Base-by-base conservation (phyloP, 2,329 filamentous ascomycete species). In the Biscogniauxia mediterranea region DNA sequence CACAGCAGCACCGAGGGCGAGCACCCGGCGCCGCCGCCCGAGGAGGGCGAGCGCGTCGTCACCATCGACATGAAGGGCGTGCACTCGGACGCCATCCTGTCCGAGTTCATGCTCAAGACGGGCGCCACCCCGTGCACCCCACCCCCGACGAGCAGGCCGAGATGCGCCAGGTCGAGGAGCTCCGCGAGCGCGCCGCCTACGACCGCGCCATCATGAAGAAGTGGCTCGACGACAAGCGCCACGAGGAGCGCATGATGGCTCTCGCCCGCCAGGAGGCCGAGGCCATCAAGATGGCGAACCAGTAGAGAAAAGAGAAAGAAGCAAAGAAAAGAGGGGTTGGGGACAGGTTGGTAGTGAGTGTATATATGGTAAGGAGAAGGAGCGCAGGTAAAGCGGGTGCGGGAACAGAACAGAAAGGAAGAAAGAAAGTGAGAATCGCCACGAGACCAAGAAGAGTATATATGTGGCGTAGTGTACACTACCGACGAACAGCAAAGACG, bases 21-120 rank as follows among this genome's bases (percentile, higher is more conserved):
- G 55, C 80, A 80, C 69, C 79, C 79, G 60, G 83, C 83, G 1
- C 81, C 80, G 6, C 69, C 77, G 13, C 80, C 83, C 1, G 77
- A 75, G 42, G 73, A 79, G 55, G 77, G 77, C 60, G 84, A 87
- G 75, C 80, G 76, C 55, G 75, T 79, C 9, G 75, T 85, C 50
- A 78, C 79, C 54, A 83, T 89, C 67, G 81, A 89, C 66, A 89
- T 93, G 83, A 87, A 87, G 73, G 74, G 83, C 69, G 81, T 84
- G 68, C 79, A 80, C 61, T 87, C 86, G 52, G 78, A 80, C 2
- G 79, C 85, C 42, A 93, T 93, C 62, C 77, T 92, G 19, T 76
- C 81, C 55, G 81, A 85, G 61, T 80, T 93, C 57, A 73, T 92
- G 49, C 76, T 78, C 61, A 80, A 86, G 74, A 90, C 89, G 20